phyloP scores from a whole-genome alignment of 208 protist genomes.

The Novymonas esmeraldas region DNA sequence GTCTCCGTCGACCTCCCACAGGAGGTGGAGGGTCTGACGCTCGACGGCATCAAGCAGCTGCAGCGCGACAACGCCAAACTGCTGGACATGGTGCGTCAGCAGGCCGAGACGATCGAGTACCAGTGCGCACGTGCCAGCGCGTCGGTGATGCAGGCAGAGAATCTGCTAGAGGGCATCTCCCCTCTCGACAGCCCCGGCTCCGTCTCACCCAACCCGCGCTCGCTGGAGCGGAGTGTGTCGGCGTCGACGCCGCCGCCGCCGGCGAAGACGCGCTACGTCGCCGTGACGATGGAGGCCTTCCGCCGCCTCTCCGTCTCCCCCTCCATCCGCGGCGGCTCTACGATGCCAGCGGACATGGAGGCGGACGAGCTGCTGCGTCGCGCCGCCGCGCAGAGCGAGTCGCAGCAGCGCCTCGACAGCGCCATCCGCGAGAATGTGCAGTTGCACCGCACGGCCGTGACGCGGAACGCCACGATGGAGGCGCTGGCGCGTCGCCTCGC shows the following conservation, averaged over 20 bases:
- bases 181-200: conserved; percentile 28
- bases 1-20: conserved; percentile 44
- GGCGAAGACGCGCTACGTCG: conserved; percentile 4
- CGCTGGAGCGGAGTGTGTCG: conserved; percentile 24
- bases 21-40: conserved; percentile 31
- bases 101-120: conserved; percentile 58
- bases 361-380: conserved; percentile 33
- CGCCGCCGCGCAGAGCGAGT: conserved; percentile 33
- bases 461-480: conserved; percentile 48
- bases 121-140: conserved; percentile 42
- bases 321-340: conserved; percentile 32
- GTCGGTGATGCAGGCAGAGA: conserved; percentile 20
- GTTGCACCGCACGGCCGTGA: conserved; percentile 33
- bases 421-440: conserved; percentile 42
- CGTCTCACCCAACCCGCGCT: conserved; percentile 33
- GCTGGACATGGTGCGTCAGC: conserved; percentile 57
- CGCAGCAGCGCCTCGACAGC: conserved; percentile 41
- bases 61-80: conserved; percentile 65
- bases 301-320: conserved; percentile 42
- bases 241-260: conserved; percentile 10
- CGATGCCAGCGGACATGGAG: conserved; percentile 42
- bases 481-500: conserved; percentile 52
- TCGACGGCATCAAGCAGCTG: conserved; percentile 62
- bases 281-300: conserved; percentile 36
- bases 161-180: conserved; percentile 28